Base-by-base conservation (phyloP, 1,284 basidiomycete species). In the Marasmius tenuissimus region DNA sequence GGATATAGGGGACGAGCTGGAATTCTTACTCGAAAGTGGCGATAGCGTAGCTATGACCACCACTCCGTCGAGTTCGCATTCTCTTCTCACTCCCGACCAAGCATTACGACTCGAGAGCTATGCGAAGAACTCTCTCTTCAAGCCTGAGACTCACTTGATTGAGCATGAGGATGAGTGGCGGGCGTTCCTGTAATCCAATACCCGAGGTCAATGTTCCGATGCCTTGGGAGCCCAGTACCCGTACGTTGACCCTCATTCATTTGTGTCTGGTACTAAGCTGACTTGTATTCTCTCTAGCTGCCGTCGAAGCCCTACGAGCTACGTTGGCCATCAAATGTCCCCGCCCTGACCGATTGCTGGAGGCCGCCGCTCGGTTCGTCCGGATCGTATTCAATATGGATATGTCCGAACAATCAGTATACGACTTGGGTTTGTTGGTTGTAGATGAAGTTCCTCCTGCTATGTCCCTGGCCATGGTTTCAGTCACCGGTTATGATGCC, bases 401-500 rank as follows among this genome's bases (percentile, higher is more conserved):
- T 66, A 78, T 97, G n/a, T 83, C 91, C 16, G 75, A 78, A 4
- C 84, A 88, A 70, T 83, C 92, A 1, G 81, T 81, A 48, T 92
- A 88, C 70, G 91, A 96, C 65, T 84, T 98, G 42, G 83, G 84
- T 22, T 75, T 78, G 8, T 88, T 97, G 78, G 94, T 97, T 34
- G 70, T 81, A 4, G 84, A 91, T 66, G 93, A 98, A 72, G 85
- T 96, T 39, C 83, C 85, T 11, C 84, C 94, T 1, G 83, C 85
- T 1, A 94, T 93, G 1, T 95, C 96, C 0, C 77, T 98, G n/a
- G 91, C 93, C 10, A 79, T 98, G 56, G 88, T 95, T 40, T 98
- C 96, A 7, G 94, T 98, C 3, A 88, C 93, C 0, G 96, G 96
- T 16, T 96, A 97, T 71, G 96, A 98, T 73, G 96, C 96, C 10